Evolutionary conservation across 306 rosid genomes (phyloP).

Genomic region (Prunus salicina): DNA sequence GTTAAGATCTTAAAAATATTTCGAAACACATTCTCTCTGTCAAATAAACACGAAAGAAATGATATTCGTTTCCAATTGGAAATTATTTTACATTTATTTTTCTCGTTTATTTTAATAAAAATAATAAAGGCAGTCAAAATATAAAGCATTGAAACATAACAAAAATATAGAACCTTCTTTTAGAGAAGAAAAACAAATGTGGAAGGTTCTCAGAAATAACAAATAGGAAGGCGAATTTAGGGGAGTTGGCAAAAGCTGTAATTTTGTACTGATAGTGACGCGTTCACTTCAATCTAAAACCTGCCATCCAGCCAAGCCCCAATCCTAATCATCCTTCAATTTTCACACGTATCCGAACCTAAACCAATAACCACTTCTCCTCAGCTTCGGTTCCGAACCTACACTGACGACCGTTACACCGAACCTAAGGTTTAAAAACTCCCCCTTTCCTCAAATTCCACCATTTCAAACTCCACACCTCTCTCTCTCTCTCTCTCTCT

Average conservation of each 20-base stretch:
- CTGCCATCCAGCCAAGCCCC: neutral
- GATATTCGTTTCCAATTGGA: too few relatives aligned
- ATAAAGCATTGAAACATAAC: too few relatives aligned
- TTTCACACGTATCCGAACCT: neutral
- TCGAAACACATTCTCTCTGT: too few relatives aligned
- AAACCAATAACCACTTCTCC: neutral
- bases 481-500: neutral
- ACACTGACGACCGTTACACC: constrained; percentile 68
- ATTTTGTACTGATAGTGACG: neutral
- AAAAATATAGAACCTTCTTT: neutral
- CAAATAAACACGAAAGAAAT: too few relatives aligned
- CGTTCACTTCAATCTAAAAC: neutral
- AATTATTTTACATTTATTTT: too few relatives aligned
- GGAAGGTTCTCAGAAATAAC: neutral
- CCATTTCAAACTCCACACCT: neutral
- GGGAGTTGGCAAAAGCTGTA: neutral
- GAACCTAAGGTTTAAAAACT: constrained; percentile 47
- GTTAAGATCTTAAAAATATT: too few relatives aligned
- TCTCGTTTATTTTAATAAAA: too few relatives aligned
- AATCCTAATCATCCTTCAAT: neutral
- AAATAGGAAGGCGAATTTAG: neutral
- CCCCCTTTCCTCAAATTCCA: neutral
- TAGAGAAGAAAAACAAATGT: neutral
- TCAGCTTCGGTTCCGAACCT: constrained; percentile 67
- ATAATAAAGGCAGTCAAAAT: too few relatives aligned